Evolutionary conservation across 1,284 basidiomycete genomes (phyloP).

Genomic region (Ceratobasidium sp.): DNA sequence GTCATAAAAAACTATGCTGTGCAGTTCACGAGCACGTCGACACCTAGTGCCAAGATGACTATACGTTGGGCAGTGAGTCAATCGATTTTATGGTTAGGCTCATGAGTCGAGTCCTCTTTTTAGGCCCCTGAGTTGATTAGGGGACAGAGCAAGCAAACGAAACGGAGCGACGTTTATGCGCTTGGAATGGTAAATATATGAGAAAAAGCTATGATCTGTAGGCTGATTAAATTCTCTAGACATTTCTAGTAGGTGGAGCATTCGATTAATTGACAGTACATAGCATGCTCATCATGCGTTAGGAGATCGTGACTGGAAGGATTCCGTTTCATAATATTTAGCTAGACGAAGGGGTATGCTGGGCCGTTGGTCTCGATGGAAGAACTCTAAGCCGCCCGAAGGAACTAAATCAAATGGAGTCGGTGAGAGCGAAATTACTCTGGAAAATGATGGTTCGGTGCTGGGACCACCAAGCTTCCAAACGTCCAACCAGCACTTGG

Average conservation of each 20-base stretch:
- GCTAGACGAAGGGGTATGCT: background rate
- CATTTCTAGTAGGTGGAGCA: conserved; percentile 1
- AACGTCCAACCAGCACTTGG: background rate
- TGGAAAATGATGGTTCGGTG: background rate
- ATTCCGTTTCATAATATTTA: background rate
- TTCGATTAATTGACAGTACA: too few species aligned
- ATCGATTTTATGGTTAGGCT: background rate
- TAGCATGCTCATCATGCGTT: too few species aligned
- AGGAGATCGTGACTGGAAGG: background rate
- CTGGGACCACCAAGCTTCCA: background rate
- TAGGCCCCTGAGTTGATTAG: conserved; percentile 8
- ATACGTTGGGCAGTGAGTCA: background rate
- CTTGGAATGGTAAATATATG: conserved; percentile 9
- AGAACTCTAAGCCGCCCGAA: background rate
- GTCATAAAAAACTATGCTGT: background rate
- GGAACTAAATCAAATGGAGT: background rate
- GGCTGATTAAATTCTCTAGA: background rate
- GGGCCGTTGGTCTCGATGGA: background rate
- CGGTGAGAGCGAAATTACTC: background rate
- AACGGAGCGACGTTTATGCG: background rate
- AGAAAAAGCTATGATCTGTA: background rate
- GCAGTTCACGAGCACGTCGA: background rate
- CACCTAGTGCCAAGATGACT: background rate
- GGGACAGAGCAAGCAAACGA: background rate
- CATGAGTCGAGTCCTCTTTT: too few species aligned